These are phyloP conservation scores for Cicer yamashitae DNA, from an alignment of 306 rosid species.

Conservation along the genomic window DNA sequence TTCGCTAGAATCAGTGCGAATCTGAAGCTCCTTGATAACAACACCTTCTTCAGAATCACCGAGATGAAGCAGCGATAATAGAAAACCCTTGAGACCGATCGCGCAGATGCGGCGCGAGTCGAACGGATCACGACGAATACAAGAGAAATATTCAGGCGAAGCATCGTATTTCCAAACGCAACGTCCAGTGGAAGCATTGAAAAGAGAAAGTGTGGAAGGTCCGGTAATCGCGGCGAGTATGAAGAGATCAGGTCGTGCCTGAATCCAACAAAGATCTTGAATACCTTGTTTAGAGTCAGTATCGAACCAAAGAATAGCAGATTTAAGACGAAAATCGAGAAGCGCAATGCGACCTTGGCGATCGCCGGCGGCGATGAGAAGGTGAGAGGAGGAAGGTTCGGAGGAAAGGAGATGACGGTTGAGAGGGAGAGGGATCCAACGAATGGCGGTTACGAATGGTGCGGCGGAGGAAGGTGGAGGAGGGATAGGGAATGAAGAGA, in stretches of 20 bases:
- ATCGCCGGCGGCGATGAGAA: constrained; percentile 88
- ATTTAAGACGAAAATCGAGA: constrained; percentile 68
- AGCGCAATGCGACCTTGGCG: constrained; percentile 92
- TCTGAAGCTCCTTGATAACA: constrained; percentile 68
- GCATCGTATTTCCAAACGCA: constrained; percentile 94
- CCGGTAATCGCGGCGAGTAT: constrained; percentile 79
- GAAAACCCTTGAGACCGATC: constrained; percentile 79
- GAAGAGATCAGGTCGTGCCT: constrained; percentile 64
- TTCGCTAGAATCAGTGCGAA: constrained; percentile 65
- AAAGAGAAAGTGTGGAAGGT: constrained; percentile 72
- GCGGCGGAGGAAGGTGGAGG: constrained; percentile 69
- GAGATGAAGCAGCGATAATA: constrained; percentile 63
- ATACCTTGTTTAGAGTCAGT: constrained; percentile 65
- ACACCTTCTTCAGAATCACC: constrained; percentile 73
- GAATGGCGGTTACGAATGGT: constrained; percentile 85
- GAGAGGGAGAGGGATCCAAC: constrained; percentile 86
- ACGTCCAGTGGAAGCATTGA: constrained; percentile 63
- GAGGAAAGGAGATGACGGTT: constrained; percentile 83
- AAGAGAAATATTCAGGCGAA: constrained; percentile 69
- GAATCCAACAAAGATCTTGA: constrained; percentile 97
- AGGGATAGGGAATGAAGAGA: constrained; percentile 76
- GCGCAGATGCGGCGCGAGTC: constrained; percentile 87
- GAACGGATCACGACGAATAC: constrained; percentile 90
- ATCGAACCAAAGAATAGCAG: constrained; percentile 74
- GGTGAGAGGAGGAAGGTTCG: constrained; percentile 84